Base-by-base conservation (phyloP, 2,329 filamentous ascomycete genomes). In the Ophiostoma ips region DNA sequence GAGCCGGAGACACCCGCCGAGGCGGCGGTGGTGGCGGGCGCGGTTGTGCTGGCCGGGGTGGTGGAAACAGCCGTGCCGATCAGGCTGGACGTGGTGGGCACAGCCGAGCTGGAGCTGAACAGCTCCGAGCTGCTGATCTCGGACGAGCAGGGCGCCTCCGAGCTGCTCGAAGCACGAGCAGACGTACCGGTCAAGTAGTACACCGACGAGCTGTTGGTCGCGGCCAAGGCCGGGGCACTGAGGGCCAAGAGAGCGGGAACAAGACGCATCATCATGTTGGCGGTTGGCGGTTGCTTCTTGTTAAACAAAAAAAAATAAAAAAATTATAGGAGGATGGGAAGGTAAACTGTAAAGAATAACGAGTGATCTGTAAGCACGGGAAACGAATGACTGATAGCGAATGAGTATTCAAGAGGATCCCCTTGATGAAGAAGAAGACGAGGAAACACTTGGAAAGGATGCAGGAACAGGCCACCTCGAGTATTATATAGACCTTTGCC, bases 131-230 rank as follows among this genome's bases (percentile, higher is more conserved):
- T n/a, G n/a, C n/a, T n/a, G n/a, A n/a, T n/a, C n/a, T n/a, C n/a
- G n/a, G n/a, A n/a, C n/a, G n/a, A n/a, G n/a, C n/a, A n/a, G n/a
- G n/a, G n/a, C n/a, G n/a, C n/a, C n/a, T n/a, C n/a, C n/a, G n/a
- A n/a, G n/a, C 19, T 31, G 47, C 30, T 53, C 50, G 35, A 52
- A 53, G 24, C 47, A 43, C 52, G 46, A 52, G 13, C 50, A 50
- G 15, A 53, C 48, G n/a, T 51, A 44, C 49, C 48, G 49, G 52
- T 55, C 16, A 53, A 36, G 35, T 51, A 48, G 21, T 18, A 24
- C 15, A 24, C n/a, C 8, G 43, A 18, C 4, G 43, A 45, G 16
- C n/a, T 34, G n/a, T n/a, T n/a, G 30, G 30, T 19, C 44, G 51
- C 40, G 8, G 43, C 45, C n/a, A 35, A 43, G 28, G 48, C 50